Evolutionary conservation across 768 basidiomycete genomes (phyloP).

Genomic region (Sutorius australiensis): DNA sequence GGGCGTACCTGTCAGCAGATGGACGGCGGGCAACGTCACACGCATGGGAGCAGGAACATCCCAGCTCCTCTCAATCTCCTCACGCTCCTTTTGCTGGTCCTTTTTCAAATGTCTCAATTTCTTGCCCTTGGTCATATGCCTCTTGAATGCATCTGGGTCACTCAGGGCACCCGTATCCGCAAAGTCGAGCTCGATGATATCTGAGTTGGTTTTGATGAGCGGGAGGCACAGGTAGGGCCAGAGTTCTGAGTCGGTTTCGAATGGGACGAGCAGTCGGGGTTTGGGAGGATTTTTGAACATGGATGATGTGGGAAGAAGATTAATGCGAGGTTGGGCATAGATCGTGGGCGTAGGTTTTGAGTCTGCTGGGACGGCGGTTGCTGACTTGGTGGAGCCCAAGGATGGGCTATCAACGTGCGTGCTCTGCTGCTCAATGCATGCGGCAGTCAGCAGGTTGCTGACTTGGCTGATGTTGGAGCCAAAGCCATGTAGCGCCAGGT

Average conservation of each 20-base stretch:
- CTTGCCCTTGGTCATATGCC: slow-evolving; percentile 25
- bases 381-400: neutral
- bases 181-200: slow-evolving; percentile 75
- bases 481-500: slow-evolving; percentile 40
- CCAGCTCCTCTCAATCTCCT: slow-evolving; percentile 60
- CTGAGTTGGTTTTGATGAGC: slow-evolving; percentile 41
- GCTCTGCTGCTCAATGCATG: slow-evolving; percentile 19
- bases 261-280: slow-evolving; percentile 51
- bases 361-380: neutral
- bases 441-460: slow-evolving; percentile 25
- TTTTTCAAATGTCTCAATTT: slow-evolving; percentile 28
- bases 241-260: slow-evolving; percentile 59
- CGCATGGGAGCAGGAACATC: slow-evolving; percentile 42
- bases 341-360: slow-evolving; percentile 12
- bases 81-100: slow-evolving; percentile 37
- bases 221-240: slow-evolving; percentile 64
- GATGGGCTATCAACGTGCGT: slow-evolving; percentile 2
- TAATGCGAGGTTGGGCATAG: slow-evolving; percentile 9
- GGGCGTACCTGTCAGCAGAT: slow-evolving; percentile 3
- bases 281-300: slow-evolving; percentile 19
- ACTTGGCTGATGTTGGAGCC: slow-evolving; percentile 32
- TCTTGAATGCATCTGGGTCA: slow-evolving; percentile 56
- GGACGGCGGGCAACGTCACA: slow-evolving; percentile 15
- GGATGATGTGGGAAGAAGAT: slow-evolving; percentile 7
- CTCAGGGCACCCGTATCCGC: slow-evolving; percentile 69